Conservation (phyloP, 352 stramenopile genomes). For the Phytophthora europaea region DNA sequence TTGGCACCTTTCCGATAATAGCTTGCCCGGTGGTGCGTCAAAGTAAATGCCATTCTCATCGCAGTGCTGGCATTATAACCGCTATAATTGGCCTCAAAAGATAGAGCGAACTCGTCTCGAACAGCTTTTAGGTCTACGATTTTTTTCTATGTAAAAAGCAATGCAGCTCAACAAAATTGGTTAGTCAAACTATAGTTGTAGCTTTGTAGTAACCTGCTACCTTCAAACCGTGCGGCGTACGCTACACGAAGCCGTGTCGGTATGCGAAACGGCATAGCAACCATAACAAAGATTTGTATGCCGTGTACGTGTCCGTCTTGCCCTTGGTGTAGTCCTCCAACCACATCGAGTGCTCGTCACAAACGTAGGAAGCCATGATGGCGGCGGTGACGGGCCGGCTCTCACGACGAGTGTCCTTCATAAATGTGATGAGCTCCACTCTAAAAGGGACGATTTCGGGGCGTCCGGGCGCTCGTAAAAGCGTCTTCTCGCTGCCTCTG, state of each 20-base stretch:
- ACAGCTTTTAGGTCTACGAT: background rate
- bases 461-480: too few relatives aligned
- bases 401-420: background rate
- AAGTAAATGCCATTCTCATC: background rate
- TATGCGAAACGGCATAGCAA: background rate
- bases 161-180: too few relatives aligned
- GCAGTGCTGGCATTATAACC: background rate
- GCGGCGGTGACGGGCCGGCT: background rate
- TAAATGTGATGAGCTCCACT: background rate
- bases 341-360: background rate
- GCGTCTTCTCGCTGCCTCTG: too few relatives aligned
- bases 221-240: too few relatives aligned
- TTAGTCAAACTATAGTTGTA: too few relatives aligned
- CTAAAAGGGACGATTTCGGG: too few relatives aligned
- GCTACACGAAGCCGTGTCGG: background rate
- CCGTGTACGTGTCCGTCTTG: background rate
- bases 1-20: conserved; percentile 17
- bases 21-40: background rate
- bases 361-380: background rate
- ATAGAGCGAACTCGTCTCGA: background rate
- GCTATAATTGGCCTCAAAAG: background rate
- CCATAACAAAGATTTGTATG: background rate
- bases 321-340: background rate
- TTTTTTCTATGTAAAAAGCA: background rate
- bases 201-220: too few relatives aligned